These are phyloP conservation scores for Citrus cavaleriei DNA, from an alignment of 345 rosid species.

Conservation along the genomic window DNA sequence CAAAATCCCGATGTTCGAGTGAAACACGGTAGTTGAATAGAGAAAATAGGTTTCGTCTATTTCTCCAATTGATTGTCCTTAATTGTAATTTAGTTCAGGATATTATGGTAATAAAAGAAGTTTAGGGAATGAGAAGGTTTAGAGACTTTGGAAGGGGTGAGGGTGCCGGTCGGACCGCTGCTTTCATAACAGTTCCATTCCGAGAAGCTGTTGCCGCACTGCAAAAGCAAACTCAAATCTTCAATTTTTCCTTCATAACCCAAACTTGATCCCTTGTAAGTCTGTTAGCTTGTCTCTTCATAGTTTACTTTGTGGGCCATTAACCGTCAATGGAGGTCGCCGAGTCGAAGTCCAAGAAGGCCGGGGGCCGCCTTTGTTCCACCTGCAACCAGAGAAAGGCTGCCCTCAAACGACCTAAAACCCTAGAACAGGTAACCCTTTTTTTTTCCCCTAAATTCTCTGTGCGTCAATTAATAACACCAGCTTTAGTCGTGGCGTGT, in stretches of 20 bases:
- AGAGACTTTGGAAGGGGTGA: no score
- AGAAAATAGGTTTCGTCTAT: no score
- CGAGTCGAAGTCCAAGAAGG: constrained; percentile 34
- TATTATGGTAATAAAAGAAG: no score
- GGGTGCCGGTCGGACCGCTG: no score
- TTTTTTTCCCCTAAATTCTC: background rate
- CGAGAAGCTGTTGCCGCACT: background rate
- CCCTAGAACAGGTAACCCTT: constrained; percentile 67
- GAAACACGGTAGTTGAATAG: no score
- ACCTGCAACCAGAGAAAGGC: constrained; percentile 56
- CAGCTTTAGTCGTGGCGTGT: background rate
- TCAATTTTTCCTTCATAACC: background rate
- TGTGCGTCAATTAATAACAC: background rate
- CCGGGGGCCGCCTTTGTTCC: constrained; percentile 52
- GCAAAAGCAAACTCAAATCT: background rate
- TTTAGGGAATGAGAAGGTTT: no score
- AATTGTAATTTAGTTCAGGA: no score
- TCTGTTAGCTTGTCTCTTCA: no score
- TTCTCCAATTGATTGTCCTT: no score
- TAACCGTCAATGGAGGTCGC: constrained; percentile 33
- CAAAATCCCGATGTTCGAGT: no score
- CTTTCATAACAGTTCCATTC: background rate
- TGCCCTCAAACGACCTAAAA: constrained; percentile 86
- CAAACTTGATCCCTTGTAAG: background rate
- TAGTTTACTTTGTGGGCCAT: background rate